These are phyloP conservation scores for Ceratocystis papillata DNA, from an alignment of 2,329 filamentous ascomycete species.

Conservation along the genomic window DNA sequence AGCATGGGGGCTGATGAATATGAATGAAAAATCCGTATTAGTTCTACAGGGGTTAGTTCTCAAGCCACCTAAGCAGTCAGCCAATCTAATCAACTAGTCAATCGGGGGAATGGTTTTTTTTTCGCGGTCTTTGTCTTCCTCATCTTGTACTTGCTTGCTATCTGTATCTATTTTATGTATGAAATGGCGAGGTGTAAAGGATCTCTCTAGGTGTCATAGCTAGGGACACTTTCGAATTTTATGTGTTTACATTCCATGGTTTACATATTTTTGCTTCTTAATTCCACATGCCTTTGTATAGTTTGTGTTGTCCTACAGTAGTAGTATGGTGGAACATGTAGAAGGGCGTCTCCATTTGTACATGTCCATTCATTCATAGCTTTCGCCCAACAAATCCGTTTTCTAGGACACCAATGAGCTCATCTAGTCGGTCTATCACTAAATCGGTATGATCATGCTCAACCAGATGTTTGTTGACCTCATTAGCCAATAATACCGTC, in stretches of 20 bases:
- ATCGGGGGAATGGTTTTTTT: not conserved
- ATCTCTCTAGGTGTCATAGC: not conserved
- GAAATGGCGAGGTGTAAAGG: constrained; percentile 19
- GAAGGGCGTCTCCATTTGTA: not conserved
- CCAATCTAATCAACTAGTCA: not conserved
- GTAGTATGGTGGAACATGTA: not conserved
- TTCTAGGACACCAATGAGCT: constrained; percentile 65
- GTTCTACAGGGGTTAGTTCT: constrained; percentile 8
- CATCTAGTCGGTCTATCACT: constrained; percentile 60
- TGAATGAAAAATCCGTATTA: constrained; percentile 1
- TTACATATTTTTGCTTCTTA: not conserved
- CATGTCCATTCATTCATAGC: not conserved
- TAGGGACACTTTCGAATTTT: not conserved
- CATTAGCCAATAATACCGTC: constrained; percentile 76
- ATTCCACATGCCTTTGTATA: not conserved
- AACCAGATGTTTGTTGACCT: constrained; percentile 61
- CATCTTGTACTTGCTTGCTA: constrained; percentile 13
- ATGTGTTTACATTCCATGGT: constrained; percentile 1
- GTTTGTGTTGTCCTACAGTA: not conserved
- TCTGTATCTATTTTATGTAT: constrained; percentile 15
- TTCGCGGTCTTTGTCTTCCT: constrained; percentile 12
- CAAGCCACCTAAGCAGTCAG: constrained; percentile 3
- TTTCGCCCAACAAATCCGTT: constrained; percentile 52
- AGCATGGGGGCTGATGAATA: not conserved
- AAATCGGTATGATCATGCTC: constrained; percentile 68